Conservation (phyloP, 176 grass and related monocot genomes). For the Saccharum officinarum region DNA sequence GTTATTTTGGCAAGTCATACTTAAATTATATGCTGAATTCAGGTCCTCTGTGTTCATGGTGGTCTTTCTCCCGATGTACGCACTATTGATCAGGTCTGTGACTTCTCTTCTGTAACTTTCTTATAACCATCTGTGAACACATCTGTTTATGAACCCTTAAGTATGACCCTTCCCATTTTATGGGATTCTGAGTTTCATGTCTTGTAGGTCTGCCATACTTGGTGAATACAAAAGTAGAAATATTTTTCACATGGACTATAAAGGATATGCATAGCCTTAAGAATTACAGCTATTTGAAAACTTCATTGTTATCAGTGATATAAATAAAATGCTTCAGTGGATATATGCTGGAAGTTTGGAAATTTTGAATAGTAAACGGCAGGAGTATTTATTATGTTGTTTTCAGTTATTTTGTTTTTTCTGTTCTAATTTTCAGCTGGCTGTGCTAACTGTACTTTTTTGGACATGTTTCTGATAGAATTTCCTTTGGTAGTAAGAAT, state of each 20-base stretch:
- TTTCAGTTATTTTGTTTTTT: background rate
- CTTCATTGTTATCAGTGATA: slow-evolving; percentile 13
- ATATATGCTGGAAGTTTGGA: background rate
- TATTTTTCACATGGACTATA: background rate
- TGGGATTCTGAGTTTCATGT: background rate
- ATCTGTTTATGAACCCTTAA: background rate
- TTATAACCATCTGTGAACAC: background rate
- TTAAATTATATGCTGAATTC: slow-evolving; percentile 43
- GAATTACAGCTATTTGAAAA: background rate
- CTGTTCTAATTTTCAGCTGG: background rate
- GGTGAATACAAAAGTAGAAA: background rate
- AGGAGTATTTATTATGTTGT: background rate
- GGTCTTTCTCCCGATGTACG: slow-evolving; percentile 95
- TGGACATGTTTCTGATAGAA: background rate
- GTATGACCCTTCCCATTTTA: background rate
- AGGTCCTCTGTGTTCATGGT: slow-evolving; percentile 99
- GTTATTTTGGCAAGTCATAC: slow-evolving; percentile 9
- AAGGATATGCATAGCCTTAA: background rate
- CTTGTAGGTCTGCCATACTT: background rate
- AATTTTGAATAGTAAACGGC: background rate
- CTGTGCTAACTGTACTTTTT: background rate
- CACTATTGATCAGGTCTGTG: slow-evolving; percentile 87
- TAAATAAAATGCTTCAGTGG: background rate
- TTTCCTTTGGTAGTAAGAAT: background rate
- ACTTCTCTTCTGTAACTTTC: slow-evolving; percentile 2